These are phyloP conservation scores for Nicotiana knightiana DNA, from an alignment of 257 asterid genomes.

Conservation along the genomic window DNA sequence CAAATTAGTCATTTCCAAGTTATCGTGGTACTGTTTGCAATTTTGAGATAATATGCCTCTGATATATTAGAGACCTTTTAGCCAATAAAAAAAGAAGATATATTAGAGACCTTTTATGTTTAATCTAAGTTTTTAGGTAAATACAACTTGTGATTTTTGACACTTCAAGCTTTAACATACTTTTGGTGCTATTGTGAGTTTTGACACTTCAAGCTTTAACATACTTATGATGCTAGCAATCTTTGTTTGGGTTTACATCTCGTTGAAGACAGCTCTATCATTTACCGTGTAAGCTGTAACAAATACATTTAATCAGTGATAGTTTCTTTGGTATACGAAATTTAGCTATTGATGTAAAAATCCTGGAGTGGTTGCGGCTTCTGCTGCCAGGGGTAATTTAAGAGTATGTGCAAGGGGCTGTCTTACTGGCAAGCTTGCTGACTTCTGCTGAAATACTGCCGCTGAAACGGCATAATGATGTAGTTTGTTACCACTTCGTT, in stretches of 20 bases:
- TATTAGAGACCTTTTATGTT: not conserved
- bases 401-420: not conserved
- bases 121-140: not conserved
- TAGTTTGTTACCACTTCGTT: not conserved
- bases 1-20: not conserved
- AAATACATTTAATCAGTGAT: not conserved
- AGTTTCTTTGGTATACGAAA: not conserved
- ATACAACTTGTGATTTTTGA: not conserved
- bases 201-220: not conserved
- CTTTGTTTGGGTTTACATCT: not conserved
- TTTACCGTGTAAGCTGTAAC: not conserved
- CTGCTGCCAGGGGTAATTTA: not conserved
- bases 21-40: not conserved
- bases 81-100: not conserved
- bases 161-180: not conserved
- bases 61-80: not conserved
- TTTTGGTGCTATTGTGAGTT: not conserved
- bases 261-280: not conserved
- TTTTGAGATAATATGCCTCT: not conserved
- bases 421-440: not conserved
- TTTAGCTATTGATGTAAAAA: not conserved
- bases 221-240: not conserved
- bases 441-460: not conserved
- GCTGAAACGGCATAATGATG: not conserved
- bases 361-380: not conserved